These are phyloP conservation scores for Lachnellula subtilissima DNA, from an alignment of 2,329 filamentous ascomycete species.

Conservation along the genomic window DNA sequence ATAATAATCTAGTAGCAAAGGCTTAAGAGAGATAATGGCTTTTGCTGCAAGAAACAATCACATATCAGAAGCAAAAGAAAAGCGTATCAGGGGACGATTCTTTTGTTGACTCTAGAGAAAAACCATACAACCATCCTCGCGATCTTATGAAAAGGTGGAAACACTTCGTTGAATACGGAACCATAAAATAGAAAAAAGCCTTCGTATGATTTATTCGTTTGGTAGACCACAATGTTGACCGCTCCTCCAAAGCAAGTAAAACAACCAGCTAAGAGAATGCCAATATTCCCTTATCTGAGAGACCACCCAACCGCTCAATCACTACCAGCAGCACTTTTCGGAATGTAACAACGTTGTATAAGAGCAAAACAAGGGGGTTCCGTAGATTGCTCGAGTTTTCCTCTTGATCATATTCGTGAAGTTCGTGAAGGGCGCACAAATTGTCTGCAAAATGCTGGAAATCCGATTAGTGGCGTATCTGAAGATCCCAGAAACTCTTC, in stretches of 20 bases:
- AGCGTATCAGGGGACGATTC: slow-evolving; percentile 3
- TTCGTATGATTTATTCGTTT: slow-evolving; percentile 29
- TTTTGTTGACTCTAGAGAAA: slow-evolving; percentile 23
- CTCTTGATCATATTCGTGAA: slow-evolving; percentile 32
- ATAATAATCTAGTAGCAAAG: neutral
- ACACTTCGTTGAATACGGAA: slow-evolving; percentile 15
- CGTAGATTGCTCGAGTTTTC: slow-evolving; percentile 27
- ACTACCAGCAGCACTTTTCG: slow-evolving; percentile 32
- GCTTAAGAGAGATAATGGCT: neutral
- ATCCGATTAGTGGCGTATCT: neutral
- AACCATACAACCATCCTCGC: slow-evolving; percentile 13
- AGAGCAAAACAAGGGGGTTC: slow-evolving; percentile 26
- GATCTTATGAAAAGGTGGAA: slow-evolving; percentile 17
- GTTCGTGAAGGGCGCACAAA: slow-evolving; percentile 31
- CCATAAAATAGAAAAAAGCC: slow-evolving; percentile 22
- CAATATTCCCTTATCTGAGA: slow-evolving; percentile 24
- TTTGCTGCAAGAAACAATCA: neutral
- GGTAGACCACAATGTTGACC: slow-evolving; percentile 29
- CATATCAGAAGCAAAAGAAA: neutral
- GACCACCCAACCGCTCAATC: slow-evolving; percentile 30
- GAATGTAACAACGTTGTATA: slow-evolving; percentile 29
- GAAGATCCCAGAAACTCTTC: neutral
- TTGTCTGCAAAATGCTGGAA: slow-evolving; percentile 19
- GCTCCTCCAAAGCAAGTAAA: slow-evolving; percentile 26
- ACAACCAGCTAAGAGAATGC: slow-evolving; percentile 25